Evolutionary conservation across 2,329 filamentous ascomycete genomes (phyloP), one percentile per base, ranked within the genome.

Genomic region (Nigrospora oryzae): DNA sequence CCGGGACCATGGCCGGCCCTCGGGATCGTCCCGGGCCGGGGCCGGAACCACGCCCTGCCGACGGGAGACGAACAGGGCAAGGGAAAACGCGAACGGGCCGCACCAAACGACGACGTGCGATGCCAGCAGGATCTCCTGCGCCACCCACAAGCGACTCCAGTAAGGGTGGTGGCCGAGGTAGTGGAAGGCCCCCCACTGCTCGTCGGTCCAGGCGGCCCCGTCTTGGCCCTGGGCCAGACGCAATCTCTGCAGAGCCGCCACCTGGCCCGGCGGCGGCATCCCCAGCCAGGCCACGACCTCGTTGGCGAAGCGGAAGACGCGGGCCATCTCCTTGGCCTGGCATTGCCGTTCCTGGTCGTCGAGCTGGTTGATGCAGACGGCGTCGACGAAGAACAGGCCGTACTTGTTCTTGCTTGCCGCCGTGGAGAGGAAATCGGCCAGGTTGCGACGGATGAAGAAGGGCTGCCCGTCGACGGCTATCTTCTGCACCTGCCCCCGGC

Each of bases 81-180:
- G 41, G n/a, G 46, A 48, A 33, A 53, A 51, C 4, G 35, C 34
- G 42, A 49, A 51, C 19, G 32, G 40, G 31, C 46, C 45, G 38
- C 48, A 52, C 49, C 49, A 53, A 3, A 53, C 31, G n/a, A 38
- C 37, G 30, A 47, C 36, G 4, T 37, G 16, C 31, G 16, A 40
- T 15, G 51, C 49, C 8, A 52, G 45, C 6, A 50, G 32, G 11
- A 53, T 44, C 33, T 53, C 50, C 31, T 53, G 50, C 3, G 51
- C 50, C n/a, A 52, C 42, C 48, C 50, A 52, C 15, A 52, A 31
- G 5, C 50, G 50, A 13, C 15, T 44, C 50, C 51, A 53, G 30
- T 48, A 51, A 10, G 39, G 13, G 34, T 51, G 51, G 17, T 48
- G 46, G 40, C 50, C 49, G 11, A 53, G 36, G 37, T 49, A 49